Evolutionary conservation across 2,329 filamentous ascomycete species (phyloP).

Genomic region (Penicillium sp.): DNA sequence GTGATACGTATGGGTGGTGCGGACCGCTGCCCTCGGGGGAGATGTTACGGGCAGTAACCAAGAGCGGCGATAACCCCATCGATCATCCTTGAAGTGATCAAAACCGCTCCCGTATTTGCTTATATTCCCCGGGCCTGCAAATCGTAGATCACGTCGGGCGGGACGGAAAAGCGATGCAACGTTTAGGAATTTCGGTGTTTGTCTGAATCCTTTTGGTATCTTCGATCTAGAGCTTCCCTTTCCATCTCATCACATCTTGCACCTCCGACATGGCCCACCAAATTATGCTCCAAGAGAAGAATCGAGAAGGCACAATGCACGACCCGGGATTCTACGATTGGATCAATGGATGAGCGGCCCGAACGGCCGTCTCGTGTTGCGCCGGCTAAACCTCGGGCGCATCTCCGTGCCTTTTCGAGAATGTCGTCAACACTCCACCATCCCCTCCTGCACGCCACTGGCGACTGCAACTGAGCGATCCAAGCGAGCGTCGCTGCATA

Average conservation of each 20-base stretch:
- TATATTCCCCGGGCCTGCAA: no score
- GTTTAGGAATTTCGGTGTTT: no score
- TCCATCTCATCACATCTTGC: no score
- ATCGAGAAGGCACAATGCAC: neutral
- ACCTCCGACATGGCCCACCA: no score
- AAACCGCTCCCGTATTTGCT: no score
- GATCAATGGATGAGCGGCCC: neutral
- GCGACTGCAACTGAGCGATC: neutral
- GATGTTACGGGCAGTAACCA: neutral
- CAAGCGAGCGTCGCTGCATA: neutral
- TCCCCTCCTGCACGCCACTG: slow-evolving; percentile 1
- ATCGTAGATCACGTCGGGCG: no score
- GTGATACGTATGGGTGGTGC: slow-evolving; percentile 17
- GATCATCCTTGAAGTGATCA: no score
- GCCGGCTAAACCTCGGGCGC: neutral
- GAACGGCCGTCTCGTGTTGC: neutral
- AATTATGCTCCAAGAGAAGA: no score
- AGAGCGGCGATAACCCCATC: no score
- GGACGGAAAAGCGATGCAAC: no score
- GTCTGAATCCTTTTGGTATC: no score
- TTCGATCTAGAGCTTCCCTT: no score
- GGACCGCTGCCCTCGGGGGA: slow-evolving; percentile 8
- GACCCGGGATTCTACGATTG: neutral
- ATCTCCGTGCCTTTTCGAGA: slow-evolving; percentile 25
- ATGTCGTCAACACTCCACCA: neutral